phyloP scores from a whole-genome alignment of 164 flowering plant species.

The Stephania yunnanensis region DNA sequence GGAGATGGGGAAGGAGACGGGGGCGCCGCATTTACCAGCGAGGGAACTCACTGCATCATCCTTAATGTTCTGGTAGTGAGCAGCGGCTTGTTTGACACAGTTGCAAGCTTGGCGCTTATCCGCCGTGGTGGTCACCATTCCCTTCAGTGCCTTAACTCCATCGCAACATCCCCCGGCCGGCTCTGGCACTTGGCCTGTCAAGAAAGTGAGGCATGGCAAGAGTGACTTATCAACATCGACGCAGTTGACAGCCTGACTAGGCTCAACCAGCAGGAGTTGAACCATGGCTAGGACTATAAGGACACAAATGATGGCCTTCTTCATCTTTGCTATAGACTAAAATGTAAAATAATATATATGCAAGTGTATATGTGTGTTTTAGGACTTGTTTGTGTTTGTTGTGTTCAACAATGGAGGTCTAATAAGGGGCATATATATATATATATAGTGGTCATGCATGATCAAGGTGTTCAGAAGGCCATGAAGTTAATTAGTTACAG shows the following conservation, averaged over 20 bases:
- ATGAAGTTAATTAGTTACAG: no score
- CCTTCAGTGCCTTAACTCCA: background rate
- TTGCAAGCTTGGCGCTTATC: background rate
- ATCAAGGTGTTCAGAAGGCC: no score
- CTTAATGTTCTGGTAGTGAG: conserved; percentile 3
- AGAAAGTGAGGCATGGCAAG: background rate
- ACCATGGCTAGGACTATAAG: background rate
- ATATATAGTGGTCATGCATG: no score
- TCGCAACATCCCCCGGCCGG: background rate
- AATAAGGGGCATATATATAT: no score
- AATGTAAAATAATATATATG: no score
- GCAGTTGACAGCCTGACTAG: background rate
- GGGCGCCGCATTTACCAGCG: conserved; percentile 1
- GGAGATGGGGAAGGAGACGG: conserved; percentile 1
- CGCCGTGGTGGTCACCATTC: background rate
- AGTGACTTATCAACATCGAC: background rate
- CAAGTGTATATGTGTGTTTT: no score
- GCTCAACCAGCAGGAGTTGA: background rate
- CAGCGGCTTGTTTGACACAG: background rate
- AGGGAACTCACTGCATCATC: conserved; percentile 12
- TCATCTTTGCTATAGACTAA: background rate
- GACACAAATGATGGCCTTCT: background rate
- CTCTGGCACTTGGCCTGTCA: background rate
- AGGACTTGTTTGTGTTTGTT: no score
- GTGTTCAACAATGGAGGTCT: no score